These are phyloP conservation scores for Platanus orientalis DNA, from an alignment of 164 flowering plant species.

Conservation along the genomic window DNA sequence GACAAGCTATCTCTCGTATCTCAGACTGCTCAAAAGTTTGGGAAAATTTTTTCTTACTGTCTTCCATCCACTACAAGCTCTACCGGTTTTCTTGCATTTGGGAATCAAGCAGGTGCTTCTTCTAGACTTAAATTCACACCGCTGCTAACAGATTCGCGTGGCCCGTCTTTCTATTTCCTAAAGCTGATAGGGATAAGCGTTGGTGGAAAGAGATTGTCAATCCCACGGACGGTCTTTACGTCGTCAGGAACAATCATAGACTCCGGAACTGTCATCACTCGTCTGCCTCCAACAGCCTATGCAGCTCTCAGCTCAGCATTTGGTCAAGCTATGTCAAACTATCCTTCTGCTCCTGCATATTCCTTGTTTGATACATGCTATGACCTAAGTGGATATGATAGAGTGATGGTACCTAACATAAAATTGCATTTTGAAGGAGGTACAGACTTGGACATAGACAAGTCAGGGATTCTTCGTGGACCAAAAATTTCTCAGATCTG, in stretches of 20 bases:
- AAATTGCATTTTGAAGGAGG: constrained; percentile 28
- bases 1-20: background rate
- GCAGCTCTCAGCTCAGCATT: constrained; percentile 26
- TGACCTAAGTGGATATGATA: constrained; percentile 1
- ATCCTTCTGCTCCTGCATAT: constrained; percentile 15
- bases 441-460: too few species aligned
- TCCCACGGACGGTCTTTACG: background rate
- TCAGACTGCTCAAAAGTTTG: background rate
- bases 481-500: constrained; percentile 27
- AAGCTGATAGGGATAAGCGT: constrained; percentile 11
- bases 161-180: constrained; percentile 17
- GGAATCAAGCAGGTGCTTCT: background rate
- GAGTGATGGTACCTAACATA: constrained; percentile 25
- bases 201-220: background rate
- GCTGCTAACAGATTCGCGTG: background rate
- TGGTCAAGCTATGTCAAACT: constrained; percentile 17
- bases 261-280: too few species aligned
- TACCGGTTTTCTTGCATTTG: constrained; percentile 12
- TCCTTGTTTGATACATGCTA: constrained; percentile 23
- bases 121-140: constrained; percentile 10
- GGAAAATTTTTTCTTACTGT: constrained; percentile 17
- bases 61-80: constrained; percentile 16
- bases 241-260: constrained; percentile 17
- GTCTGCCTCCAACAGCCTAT: constrained; percentile 34
- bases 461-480: background rate